phyloP scores from a whole-genome alignment of 2,329 filamentous ascomycete species.

The Botrytis fabae region DNA sequence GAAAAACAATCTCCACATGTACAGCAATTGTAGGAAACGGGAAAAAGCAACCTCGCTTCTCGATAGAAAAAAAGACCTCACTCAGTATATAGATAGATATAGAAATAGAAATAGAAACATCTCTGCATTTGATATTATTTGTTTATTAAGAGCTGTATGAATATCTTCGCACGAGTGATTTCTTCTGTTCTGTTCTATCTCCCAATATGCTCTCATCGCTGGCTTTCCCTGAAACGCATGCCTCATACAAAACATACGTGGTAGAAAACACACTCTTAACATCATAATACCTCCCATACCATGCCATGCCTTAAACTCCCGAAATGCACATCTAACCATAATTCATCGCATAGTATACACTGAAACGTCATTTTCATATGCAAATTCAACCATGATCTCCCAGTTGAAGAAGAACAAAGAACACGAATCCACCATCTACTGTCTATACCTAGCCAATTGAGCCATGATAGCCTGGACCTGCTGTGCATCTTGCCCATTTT shows the following conservation, averaged over 20 bases:
- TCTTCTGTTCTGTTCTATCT: background rate
- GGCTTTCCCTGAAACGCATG: background rate
- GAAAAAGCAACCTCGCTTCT: slow-evolving; percentile 6
- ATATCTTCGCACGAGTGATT: background rate
- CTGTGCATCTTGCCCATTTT: slow-evolving; percentile 46
- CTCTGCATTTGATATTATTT: slow-evolving; percentile 1
- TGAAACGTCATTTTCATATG: slow-evolving; percentile 4
- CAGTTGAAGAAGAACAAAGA: background rate
- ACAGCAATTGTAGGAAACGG: slow-evolving; percentile 19
- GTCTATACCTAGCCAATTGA: slow-evolving; percentile 65
- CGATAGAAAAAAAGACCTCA: slow-evolving; percentile 10
- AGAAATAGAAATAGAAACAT: slow-evolving; percentile 19
- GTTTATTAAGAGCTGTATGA: background rate
- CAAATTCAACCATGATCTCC: background rate
- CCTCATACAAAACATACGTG: background rate
- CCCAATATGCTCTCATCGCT: background rate
- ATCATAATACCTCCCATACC: slow-evolving; percentile 3
- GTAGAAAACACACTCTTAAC: background rate
- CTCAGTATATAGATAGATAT: slow-evolving; percentile 11
- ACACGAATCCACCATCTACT: slow-evolving; percentile 42
- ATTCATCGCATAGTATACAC: background rate
- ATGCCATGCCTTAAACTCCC: background rate
- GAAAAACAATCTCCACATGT: slow-evolving; percentile 12
- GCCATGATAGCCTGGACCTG: slow-evolving; percentile 74
- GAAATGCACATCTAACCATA: background rate